These are phyloP conservation scores for Emmonsiellopsis sp. DNA, from an alignment of 2,329 filamentous ascomycete genomes.

Conservation along the genomic window DNA sequence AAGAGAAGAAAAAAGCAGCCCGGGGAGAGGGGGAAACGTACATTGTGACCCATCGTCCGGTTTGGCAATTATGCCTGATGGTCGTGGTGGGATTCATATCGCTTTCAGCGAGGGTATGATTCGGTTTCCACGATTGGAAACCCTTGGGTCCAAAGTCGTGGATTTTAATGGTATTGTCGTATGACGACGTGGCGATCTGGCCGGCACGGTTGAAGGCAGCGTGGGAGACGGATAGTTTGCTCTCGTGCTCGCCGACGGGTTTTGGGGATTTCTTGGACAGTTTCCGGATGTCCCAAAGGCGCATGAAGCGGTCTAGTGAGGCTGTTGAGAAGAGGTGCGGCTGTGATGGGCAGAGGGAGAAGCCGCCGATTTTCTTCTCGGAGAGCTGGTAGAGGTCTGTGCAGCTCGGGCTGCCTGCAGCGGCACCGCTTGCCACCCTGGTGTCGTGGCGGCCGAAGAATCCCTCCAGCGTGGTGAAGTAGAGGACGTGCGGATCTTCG, in stretches of 20 bases:
- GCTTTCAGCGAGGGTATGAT: slow-evolving; percentile 48
- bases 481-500: slow-evolving; percentile 62
- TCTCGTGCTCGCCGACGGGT: slow-evolving; percentile 72
- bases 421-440: slow-evolving; percentile 39
- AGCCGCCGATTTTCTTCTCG: slow-evolving; percentile 93
- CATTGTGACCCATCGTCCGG: slow-evolving; percentile 86
- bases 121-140: slow-evolving; percentile 50
- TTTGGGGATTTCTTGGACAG: slow-evolving; percentile 55
- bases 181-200: slow-evolving; percentile 82
- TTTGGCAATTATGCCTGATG: slow-evolving; percentile 89
- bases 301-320: slow-evolving; percentile 78
- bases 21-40: slow-evolving; percentile 31
- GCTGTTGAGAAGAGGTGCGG: slow-evolving; percentile 82
- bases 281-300: slow-evolving; percentile 86
- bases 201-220: slow-evolving; percentile 81
- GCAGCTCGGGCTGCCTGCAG: slow-evolving; percentile 33
- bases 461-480: slow-evolving; percentile 82
- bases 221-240: slow-evolving; percentile 78
- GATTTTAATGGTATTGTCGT: slow-evolving; percentile 92
- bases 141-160: slow-evolving; percentile 61
- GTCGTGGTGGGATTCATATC: slow-evolving; percentile 61
- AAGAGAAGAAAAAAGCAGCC: neutral
- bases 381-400: slow-evolving; percentile 65
- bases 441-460: slow-evolving; percentile 73
- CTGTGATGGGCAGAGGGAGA: slow-evolving; percentile 69